These are phyloP conservation scores for Hortiboletus campestris DNA, from an alignment of 768 basidiomycete genomes.

Conservation along the genomic window DNA sequence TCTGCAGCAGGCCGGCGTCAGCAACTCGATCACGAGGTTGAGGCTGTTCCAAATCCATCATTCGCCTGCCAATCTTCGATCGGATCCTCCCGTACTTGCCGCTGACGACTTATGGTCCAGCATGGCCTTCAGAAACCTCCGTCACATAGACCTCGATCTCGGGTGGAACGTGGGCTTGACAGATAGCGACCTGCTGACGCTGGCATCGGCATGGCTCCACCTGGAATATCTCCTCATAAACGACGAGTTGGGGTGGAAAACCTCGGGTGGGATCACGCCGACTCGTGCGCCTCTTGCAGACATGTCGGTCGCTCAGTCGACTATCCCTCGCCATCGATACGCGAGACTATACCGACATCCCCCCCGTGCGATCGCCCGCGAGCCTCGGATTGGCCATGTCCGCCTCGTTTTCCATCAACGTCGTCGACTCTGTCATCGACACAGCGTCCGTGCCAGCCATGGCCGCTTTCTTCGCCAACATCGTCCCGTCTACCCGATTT, in stretches of 20 bases:
- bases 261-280: conserved; percentile 6
- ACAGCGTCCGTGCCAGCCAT: neutral
- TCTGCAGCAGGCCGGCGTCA: neutral
- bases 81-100: neutral
- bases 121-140: conserved; percentile 4
- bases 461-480: neutral
- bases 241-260: conserved; percentile 4
- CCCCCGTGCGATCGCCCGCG: neutral
- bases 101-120: neutral
- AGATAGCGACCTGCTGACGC: neutral
- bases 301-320: neutral
- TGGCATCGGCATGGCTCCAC: conserved; percentile 8
- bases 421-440: conserved; percentile 5
- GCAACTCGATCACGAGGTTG: neutral
- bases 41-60: neutral
- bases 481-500: neutral
- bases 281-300: conserved; percentile 1
- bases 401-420: neutral
- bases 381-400: neutral
- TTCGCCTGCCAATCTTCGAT: neutral
- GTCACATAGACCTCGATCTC: conserved; percentile 1
- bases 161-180: conserved; percentile 1
- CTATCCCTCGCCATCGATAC: conserved; percentile 13
- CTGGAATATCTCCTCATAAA: conserved; percentile 9
- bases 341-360: neutral